These are phyloP conservation scores for Salvia rosmarinus DNA, from an alignment of 257 asterid genomes.

Conservation along the genomic window DNA sequence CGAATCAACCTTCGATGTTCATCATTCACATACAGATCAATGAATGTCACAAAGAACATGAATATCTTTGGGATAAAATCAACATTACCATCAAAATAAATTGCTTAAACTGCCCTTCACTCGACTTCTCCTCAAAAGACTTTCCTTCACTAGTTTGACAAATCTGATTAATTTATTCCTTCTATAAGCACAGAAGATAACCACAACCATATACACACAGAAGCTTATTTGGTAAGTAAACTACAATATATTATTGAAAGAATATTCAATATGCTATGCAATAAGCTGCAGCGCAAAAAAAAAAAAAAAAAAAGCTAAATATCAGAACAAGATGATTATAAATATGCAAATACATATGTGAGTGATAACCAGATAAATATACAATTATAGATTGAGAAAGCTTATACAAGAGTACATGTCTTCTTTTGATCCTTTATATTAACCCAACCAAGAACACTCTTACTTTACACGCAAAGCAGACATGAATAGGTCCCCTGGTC, in stretches of 20 bases:
- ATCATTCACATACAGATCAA: neutral
- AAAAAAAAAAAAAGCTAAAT: no score
- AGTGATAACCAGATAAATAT: neutral
- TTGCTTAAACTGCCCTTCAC: constrained; percentile 40
- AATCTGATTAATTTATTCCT: constrained; percentile 43
- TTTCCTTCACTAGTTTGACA: constrained; percentile 33
- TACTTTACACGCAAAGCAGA: constrained; percentile 12
- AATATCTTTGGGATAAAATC: neutral
- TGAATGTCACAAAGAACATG: neutral
- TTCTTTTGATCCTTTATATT: neutral
- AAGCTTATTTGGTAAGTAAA: no score
- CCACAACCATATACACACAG: neutral
- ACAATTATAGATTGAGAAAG: neutral
- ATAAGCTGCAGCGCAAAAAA: no score
- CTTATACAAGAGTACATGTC: neutral
- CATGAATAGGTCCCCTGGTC: neutral
- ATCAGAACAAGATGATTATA: no score
- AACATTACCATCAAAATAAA: constrained; percentile 60
- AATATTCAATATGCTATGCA: no score
- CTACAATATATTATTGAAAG: neutral
- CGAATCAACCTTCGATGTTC: constrained; percentile 40
- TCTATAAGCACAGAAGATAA: constrained; percentile 36
- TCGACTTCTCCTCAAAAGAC: no score
- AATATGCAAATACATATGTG: no score
- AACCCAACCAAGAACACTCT: neutral